A percentile compares a stretch with the other conserved stretches of the same genome.
phyloP scores from a whole-genome alignment of 305 asterid species.

The Vinca major region DNA sequence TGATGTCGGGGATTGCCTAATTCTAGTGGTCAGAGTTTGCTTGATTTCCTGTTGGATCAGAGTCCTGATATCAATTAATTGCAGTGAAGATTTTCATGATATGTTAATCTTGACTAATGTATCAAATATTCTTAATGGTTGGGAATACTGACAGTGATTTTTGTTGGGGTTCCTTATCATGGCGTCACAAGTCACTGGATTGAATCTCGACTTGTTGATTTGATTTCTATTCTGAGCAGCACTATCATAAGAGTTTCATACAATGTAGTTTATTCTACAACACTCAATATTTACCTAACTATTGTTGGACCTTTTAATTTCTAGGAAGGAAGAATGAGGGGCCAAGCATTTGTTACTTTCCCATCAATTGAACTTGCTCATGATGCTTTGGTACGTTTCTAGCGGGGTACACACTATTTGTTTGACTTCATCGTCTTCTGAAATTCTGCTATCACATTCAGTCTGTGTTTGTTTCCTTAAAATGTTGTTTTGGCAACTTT shows the following conservation, averaged over 20 bases:
- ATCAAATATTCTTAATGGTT: background rate
- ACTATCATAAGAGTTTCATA: background rate
- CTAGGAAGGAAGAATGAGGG: conserved; percentile 99
- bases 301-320: conserved; percentile 6
- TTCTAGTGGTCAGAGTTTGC: background rate
- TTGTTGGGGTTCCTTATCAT: background rate
- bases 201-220: background rate
- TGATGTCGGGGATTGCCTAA: background rate
- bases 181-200: background rate
- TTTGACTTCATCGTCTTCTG: background rate
- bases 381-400: conserved; percentile 59
- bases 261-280: background rate
- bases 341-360: conserved; percentile 91
- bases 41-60: background rate
- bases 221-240: background rate
- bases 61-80: background rate
- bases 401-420: background rate
- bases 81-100: no score
- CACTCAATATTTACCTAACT: conserved; percentile 11
- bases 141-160: background rate
- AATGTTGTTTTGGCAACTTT: background rate
- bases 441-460: background rate
- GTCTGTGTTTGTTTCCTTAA: no score
- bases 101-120: background rate
- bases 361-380: conserved; percentile 79